These are phyloP conservation scores for Mortierella sp. DNA, from an alignment of 371 early-diverging fungal species.

Conservation along the genomic window DNA sequence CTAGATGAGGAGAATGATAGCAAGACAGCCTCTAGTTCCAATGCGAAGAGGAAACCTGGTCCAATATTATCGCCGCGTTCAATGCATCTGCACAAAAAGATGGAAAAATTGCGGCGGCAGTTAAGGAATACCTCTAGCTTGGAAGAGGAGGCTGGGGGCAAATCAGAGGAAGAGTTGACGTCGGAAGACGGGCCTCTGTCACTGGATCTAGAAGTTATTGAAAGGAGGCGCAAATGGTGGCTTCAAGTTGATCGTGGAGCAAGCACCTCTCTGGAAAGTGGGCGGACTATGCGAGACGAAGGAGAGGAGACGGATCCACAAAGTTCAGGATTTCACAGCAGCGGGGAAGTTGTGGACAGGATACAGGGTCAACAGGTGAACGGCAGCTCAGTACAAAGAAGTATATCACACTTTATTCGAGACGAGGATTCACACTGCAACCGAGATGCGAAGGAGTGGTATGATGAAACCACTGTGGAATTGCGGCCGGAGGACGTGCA, in stretches of 20 bases:
- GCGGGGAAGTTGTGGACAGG: background rate
- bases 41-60: background rate
- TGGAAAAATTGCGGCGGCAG: conserved; percentile 35
- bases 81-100: conserved; percentile 25
- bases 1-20: background rate
- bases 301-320: conserved; percentile 12
- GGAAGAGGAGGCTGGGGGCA: conserved; percentile 1
- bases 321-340: background rate
- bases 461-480: conserved; percentile 27
- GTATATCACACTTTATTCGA: too few species aligned
- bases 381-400: too few species aligned
- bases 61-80: conserved; percentile 41
- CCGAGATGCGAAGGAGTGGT: too few species aligned
- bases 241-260: conserved; percentile 12
- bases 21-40: background rate
- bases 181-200: conserved; percentile 40
- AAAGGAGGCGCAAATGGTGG: conserved; percentile 41
- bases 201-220: conserved; percentile 30
- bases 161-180: conserved; percentile 13
- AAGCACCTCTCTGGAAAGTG: conserved; percentile 22
- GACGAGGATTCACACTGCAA: too few species aligned
- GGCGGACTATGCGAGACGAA: background rate
- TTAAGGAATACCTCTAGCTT: conserved; percentile 32
- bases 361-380: too few species aligned
- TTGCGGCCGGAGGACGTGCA: background rate